phyloP scores from a whole-genome alignment of 2,329 filamentous ascomycete species.

The Daldinia sp. region DNA sequence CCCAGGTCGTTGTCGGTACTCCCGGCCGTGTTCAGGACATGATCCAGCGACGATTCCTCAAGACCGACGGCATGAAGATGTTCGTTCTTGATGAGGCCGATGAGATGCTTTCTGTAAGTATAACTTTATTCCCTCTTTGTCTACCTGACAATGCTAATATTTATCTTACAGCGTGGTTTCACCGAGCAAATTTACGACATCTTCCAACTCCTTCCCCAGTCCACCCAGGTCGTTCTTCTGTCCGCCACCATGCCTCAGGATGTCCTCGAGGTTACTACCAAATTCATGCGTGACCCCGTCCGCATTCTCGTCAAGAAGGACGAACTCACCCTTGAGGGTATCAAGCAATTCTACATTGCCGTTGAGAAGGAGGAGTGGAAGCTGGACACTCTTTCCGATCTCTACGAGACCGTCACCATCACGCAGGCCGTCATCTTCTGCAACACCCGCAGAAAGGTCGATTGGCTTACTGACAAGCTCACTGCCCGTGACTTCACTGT shows the following conservation, averaged over 20 bases:
- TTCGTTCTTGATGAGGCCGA: conserved; percentile 99
- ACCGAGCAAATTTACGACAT: conserved; percentile 99
- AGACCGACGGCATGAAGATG: conserved; percentile 99
- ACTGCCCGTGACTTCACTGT: conserved; percentile 98
- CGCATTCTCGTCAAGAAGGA: conserved; percentile 99
- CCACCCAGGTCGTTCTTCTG: conserved; percentile 97
- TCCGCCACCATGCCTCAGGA: conserved; percentile 99
- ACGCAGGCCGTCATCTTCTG: conserved; percentile 99
- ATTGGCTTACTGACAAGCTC: conserved; percentile 99
- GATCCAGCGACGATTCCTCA: conserved; percentile 97
- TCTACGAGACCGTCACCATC: conserved; percentile 99
- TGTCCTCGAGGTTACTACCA: conserved; percentile 98
- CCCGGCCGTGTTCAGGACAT: conserved; percentile 99
- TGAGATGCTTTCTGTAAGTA: conserved; percentile 92
- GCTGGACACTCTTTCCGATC: conserved; percentile 96
- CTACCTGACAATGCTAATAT: conserved; percentile 52
- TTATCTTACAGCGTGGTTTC: conserved; percentile 81
- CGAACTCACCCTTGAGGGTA: conserved; percentile 99
- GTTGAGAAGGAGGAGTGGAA: conserved; percentile 99
- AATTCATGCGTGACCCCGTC: conserved; percentile 99
- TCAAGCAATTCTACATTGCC: conserved; percentile 99
- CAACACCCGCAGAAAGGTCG: conserved; percentile 99
- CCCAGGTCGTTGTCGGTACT: conserved; percentile 97
- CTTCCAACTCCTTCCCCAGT: conserved; percentile 98
- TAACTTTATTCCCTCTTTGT: conserved; percentile 18